A percentile compares a stretch with the other conserved stretches of the same genome.
Evolutionary conservation across 441 rosid species (phyloP).

Genomic region (Populus hybrid): DNA sequence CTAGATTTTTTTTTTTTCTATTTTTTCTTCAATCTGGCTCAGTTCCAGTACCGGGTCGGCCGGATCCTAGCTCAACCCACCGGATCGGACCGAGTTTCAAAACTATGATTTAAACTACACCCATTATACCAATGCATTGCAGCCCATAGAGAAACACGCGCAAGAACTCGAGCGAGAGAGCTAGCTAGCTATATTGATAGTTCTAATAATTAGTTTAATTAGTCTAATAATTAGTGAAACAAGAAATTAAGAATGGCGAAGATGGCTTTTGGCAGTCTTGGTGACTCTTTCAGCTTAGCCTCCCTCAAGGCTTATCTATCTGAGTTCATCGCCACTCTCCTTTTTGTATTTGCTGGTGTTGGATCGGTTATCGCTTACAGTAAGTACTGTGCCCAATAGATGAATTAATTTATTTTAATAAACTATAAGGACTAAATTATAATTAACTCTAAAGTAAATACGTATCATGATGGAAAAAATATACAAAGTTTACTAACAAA

Average conservation of each 20-base stretch:
- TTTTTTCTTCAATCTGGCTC: too few relatives aligned
- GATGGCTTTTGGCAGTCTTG: conserved; percentile 61
- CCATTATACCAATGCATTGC: background rate
- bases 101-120: conserved; percentile 14
- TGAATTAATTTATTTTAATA: too few relatives aligned
- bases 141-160: background rate
- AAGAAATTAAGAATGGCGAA: conserved; percentile 50
- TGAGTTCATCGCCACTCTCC: conserved; percentile 84
- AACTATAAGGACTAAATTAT: too few relatives aligned
- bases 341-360: conserved; percentile 91
- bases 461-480: background rate
- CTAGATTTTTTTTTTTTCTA: too few relatives aligned
- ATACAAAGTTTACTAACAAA: background rate
- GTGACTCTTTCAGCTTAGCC: conserved; percentile 66
- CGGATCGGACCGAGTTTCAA: too few relatives aligned
- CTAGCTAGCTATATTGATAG: too few relatives aligned
- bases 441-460: too few relatives aligned
- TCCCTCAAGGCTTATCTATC: conserved; percentile 67
- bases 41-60: too few relatives aligned
- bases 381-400: conserved; percentile 15
- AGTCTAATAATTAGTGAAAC: background rate
- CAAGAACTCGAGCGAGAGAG: background rate
- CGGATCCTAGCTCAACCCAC: too few relatives aligned
- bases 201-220: background rate
- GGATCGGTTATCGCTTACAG: conserved; percentile 81